Base-by-base conservation (phyloP, 2,329 filamentous ascomycete genomes). In the Aspergillus hortae region DNA sequence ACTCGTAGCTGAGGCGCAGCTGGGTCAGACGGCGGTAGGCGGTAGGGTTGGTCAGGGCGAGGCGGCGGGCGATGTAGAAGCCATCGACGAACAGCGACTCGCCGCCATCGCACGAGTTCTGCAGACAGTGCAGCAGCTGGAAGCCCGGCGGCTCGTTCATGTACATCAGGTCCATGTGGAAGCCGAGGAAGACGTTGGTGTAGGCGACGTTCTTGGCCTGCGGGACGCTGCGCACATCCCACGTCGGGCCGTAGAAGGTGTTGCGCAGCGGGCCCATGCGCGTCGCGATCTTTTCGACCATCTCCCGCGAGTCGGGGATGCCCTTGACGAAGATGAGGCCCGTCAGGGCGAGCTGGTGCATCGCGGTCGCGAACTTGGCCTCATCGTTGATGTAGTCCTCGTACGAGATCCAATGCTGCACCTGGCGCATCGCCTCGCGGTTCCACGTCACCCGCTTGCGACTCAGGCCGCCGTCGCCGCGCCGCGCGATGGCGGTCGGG, bases 111-210 rank as follows among this genome's bases (percentile, higher is more conserved):
- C 85, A 87, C 1, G 85, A 87, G 63, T 95, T 95, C 56, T 88
- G 82, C 40, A 97, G 78, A 65, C 91, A 96, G 73, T 97, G 94
- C 4, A 97, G 82, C 21, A 97, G 77, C 71, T 99, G 92, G 47
- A 94, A 83, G 30, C 86, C 84, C 0, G 92, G 92, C 2, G 89
- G 85, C 46, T 89, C 82, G 12, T 81, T 75, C 72, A 94, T 87
- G 73, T 97, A 97, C 50, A 96, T 79, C 38, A 97, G 80, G 67
- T 97, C 94, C 83, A 96, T 94, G 74, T 99, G 94, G 44, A 96
- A 85, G 14, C 89, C 89, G 1, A 97, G 83, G 64, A 86, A 86
- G 45, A 86, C 80, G 64, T 82, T 86, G 1, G 92, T 96, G 73
- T 97, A 91, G 9, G 94, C 92, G 4, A 96, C 89, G 67, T 97